Evolutionary conservation across 148 eudicot species (phyloP), one percentile per base, ranked within the genome.

Genomic region (Limonium bicolor): DNA sequence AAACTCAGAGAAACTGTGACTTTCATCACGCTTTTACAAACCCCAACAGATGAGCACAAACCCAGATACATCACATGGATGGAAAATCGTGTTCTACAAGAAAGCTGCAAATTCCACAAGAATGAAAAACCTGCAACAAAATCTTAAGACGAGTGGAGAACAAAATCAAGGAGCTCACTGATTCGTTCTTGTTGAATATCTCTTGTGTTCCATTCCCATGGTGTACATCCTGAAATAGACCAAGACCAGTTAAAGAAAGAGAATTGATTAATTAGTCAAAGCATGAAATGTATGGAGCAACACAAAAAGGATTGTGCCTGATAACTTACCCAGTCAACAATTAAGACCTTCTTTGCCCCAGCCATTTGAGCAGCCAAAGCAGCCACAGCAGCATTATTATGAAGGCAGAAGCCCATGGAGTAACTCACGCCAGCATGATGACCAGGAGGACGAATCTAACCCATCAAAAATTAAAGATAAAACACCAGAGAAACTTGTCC

Each of bases 131-230:
- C n/a, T n/a, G n/a, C n/a, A n/a, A n/a, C n/a, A n/a, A n/a, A n/a
- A n/a, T n/a, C n/a, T n/a, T n/a, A n/a, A n/a, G n/a, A n/a, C n/a
- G n/a, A n/a, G n/a, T n/a, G n/a, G n/a, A n/a, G n/a, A n/a, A 17
- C 28, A 46, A 22, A 22, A 27, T 28, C 22, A 20, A 14, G 34
- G 38, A 42, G 57, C 81, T 65, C 59, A 90, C 99, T 74, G 94
- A 78, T 59, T 71, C 85, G 79, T 63, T 73, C 59, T 46, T 69
- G 11, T 85, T 74, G 63, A 85, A 90, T 54, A 90, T 81, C 69
- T 90, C 99, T 71, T 90, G 99, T 5, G 99, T 85, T 36, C 99
- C 99, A 62, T 90, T 90, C 52, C 99, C 99, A 59, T 90, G 99
- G 64, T 90, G 99, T 38, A 90, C 99, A 67, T 90, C 99, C 99